Conservation (phyloP, 306 rosid species). For the Canavalia gladiata region DNA sequence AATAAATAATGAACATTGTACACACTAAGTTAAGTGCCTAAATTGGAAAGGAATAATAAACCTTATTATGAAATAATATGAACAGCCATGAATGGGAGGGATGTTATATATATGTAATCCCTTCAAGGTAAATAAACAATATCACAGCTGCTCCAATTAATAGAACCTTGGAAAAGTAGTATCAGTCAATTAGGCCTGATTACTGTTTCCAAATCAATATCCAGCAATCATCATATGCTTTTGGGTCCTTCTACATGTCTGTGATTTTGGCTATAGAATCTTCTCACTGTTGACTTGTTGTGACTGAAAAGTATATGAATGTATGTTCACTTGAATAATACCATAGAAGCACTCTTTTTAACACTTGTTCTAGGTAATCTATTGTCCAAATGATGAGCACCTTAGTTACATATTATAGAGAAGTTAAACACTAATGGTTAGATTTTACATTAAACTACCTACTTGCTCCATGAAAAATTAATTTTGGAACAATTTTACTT, state of each 20-base stretch:
- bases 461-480: slow-evolving; percentile 1
- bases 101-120: not conserved
- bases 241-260: slow-evolving; percentile 30
- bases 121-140: not conserved
- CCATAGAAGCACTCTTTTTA: slow-evolving; percentile 10
- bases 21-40: not conserved
- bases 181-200: not conserved
- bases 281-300: no score
- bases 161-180: not conserved
- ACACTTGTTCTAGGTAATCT: slow-evolving; percentile 1
- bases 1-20: not conserved
- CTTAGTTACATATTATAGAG: not conserved
- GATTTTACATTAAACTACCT: slow-evolving; percentile 12
- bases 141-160: not conserved
- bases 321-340: no score
- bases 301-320: no score
- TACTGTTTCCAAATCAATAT: no score
- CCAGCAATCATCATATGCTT: not conserved
- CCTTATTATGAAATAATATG: not conserved
- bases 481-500: slow-evolving; percentile 3
- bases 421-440: not conserved
- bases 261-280: not conserved
- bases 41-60: not conserved
- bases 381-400: slow-evolving; percentile 13
- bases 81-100: not conserved